These are phyloP conservation scores for Colletotrichum higginsianum DNA, from an alignment of 2,329 filamentous ascomycete genomes.

Conservation along the genomic window DNA sequence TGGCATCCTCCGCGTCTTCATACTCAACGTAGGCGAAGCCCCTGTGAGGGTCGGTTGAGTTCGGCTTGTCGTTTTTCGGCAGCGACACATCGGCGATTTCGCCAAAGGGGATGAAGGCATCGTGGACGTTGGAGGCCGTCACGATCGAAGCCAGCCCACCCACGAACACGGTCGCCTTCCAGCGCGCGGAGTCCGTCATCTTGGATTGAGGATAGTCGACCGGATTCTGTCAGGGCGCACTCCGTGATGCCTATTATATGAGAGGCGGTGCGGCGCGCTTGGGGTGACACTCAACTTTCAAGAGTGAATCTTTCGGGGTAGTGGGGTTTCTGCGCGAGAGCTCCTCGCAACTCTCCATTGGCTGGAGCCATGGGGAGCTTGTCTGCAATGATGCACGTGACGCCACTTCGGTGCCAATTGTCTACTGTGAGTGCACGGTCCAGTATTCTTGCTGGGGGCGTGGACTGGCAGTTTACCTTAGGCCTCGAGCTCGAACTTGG, in stretches of 20 bases:
- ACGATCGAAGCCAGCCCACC: constrained; percentile 88
- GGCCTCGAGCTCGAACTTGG: constrained; percentile 37
- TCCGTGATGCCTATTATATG: not conserved
- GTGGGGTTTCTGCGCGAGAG: constrained; percentile 32
- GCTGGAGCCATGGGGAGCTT: constrained; percentile 24
- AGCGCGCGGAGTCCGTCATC: constrained; percentile 87
- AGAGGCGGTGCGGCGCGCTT: not conserved
- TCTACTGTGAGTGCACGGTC: constrained; percentile 29
- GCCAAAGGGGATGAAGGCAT: constrained; percentile 96
- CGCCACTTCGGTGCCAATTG: constrained; percentile 19
- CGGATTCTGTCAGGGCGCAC: not conserved
- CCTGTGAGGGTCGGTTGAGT: constrained; percentile 83
- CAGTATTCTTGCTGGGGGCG: constrained; percentile 10
- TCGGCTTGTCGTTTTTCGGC: constrained; percentile 88
- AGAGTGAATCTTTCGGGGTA: constrained; percentile 32
- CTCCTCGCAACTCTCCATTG: constrained; percentile 34
- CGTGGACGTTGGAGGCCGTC: constrained; percentile 81
- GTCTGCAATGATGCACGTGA: constrained; percentile 32
- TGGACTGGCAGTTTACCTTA: constrained; percentile 16
- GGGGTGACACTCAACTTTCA: constrained; percentile 3
- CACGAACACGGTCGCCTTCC: constrained; percentile 94
- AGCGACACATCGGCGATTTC: constrained; percentile 93
- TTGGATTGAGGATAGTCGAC: constrained; percentile 40
- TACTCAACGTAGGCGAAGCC: constrained; percentile 98
- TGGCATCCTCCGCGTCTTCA: constrained; percentile 86